Conservation (phyloP, 1,139 yeast genomes). For the Hansenula anomala region DNA sequence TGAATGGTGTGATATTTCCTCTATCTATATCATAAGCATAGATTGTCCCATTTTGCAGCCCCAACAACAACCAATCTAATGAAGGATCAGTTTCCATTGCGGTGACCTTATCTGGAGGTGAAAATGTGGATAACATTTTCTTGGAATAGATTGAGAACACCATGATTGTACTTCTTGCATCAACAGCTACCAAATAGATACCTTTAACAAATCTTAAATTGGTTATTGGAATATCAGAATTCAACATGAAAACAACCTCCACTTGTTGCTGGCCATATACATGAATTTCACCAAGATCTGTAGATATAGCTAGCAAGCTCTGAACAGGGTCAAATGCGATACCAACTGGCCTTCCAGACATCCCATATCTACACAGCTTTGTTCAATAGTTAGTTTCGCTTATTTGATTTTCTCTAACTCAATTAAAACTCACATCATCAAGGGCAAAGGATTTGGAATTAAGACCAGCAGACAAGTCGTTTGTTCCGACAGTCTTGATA, state of each 20-base stretch:
- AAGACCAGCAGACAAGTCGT: slow-evolving; percentile 35
- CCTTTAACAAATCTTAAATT: slow-evolving; percentile 70
- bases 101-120: slow-evolving; percentile 62
- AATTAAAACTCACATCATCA: slow-evolving; percentile 32
- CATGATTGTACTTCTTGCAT: slow-evolving; percentile 48
- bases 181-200: slow-evolving; percentile 68
- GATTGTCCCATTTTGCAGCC: slow-evolving; percentile 71
- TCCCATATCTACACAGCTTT: slow-evolving; percentile 48
- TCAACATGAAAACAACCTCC: slow-evolving; percentile 59
- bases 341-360: slow-evolving; percentile 54
- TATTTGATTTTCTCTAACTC: no score
- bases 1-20: slow-evolving; percentile 57
- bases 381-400: slow-evolving; percentile 4
- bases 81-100: slow-evolving; percentile 78
- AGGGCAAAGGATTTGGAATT: slow-evolving; percentile 33
- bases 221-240: slow-evolving; percentile 46
- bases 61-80: slow-evolving; percentile 80
- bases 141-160: slow-evolving; percentile 69
- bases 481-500: slow-evolving; percentile 34
- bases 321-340: slow-evolving; percentile 87
- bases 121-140: slow-evolving; percentile 44
- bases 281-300: slow-evolving; percentile 63
- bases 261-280: slow-evolving; percentile 85
- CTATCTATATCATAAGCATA: slow-evolving; percentile 83
- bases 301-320: slow-evolving; percentile 76